Evolutionary conservation across 31 red algal genomes (phyloP).

Genomic region (Asparagopsis taxiformis): DNA sequence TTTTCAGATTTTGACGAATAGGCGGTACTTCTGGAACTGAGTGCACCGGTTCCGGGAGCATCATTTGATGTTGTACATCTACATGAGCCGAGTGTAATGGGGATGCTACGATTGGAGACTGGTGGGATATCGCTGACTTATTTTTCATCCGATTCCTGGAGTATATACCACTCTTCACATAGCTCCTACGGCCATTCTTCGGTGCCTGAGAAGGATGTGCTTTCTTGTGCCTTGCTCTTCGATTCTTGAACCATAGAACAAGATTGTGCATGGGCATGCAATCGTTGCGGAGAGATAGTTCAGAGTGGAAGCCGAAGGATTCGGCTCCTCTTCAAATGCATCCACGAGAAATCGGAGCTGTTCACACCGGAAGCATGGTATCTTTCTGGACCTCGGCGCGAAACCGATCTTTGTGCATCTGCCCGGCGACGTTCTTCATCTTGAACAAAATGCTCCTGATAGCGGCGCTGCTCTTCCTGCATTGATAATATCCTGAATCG

Average conservation of each 20-base stretch:
- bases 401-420: no score
- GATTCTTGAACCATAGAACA: slow-evolving; percentile 67
- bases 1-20: no score
- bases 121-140: slow-evolving; percentile 4
- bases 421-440: no score
- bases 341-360: slow-evolving; percentile 29
- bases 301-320: slow-evolving; percentile 29
- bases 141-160: slow-evolving; percentile 23
- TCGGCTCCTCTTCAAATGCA: slow-evolving; percentile 49
- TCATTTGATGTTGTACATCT: no score
- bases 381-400: slow-evolving; percentile 21
- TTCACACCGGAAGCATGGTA: slow-evolving; percentile 45
- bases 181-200: slow-evolving; percentile 29
- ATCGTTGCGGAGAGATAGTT: slow-evolving; percentile 13
- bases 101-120: neutral
- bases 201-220: neutral
- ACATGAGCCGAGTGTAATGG: no score
- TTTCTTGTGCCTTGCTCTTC: slow-evolving; percentile 42
- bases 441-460: no score
- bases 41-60: no score
- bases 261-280: slow-evolving; percentile 67
- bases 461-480: no score
- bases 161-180: slow-evolving; percentile 66
- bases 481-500: no score
- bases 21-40: no score